These are phyloP conservation scores for Lolium multiflorum DNA, from an alignment of 176 grass and related monocot genomes.

Conservation along the genomic window DNA sequence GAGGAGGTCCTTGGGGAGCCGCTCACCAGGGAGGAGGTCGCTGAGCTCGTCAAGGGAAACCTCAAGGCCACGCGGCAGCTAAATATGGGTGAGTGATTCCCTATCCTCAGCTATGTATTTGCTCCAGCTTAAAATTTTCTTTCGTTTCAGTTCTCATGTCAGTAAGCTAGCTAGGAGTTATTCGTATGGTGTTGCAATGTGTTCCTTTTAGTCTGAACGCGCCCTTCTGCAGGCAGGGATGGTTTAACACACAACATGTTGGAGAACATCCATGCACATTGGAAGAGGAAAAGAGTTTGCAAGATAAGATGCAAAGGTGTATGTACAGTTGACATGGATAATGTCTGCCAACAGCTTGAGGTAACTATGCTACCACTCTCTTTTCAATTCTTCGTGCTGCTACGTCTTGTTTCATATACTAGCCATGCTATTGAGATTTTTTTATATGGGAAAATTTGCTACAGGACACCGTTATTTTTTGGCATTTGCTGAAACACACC, in stretches of 20 bases:
- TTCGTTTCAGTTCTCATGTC: background rate
- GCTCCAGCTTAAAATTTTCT: background rate
- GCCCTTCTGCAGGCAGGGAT: slow-evolving; percentile 70
- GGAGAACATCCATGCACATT: slow-evolving; percentile 90
- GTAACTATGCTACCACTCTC: slow-evolving; percentile 40
- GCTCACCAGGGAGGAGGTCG: slow-evolving; percentile 69
- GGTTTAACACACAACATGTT: slow-evolving; percentile 97
- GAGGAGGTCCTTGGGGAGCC: slow-evolving; percentile 88
- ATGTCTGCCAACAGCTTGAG: slow-evolving; percentile 89
- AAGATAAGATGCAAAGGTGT: slow-evolving; percentile 98
- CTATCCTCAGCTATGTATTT: background rate
- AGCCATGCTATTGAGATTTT: background rate
- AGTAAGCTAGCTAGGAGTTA: background rate
- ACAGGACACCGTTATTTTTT: too few species aligned
- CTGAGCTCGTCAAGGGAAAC: slow-evolving; percentile 63
- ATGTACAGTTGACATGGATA: slow-evolving; percentile 95
- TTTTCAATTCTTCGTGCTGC: slow-evolving; percentile 16
- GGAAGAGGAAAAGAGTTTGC: slow-evolving; percentile 97
- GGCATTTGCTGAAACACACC: too few species aligned
- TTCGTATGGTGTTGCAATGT: background rate
- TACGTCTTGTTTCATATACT: background rate
- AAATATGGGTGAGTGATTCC: slow-evolving; percentile 72
- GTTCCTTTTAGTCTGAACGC: background rate
- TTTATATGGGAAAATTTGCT: too few species aligned
- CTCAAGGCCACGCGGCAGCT: slow-evolving; percentile 74